Base-by-base conservation (phyloP, 2,329 filamentous ascomycete species). In the Hypoxylon sp. region DNA sequence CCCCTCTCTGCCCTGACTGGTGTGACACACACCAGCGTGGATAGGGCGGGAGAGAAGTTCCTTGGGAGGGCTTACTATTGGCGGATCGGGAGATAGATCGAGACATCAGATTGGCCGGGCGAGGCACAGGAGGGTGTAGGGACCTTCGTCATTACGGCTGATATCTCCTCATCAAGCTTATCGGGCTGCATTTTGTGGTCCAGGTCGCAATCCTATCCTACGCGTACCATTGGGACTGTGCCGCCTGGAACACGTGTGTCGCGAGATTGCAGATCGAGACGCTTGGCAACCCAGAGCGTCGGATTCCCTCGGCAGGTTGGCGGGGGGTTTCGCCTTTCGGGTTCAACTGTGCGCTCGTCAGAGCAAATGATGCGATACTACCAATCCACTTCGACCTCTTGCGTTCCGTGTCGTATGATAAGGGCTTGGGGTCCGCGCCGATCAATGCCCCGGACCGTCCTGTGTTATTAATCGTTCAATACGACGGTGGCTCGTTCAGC, bases 181-280 rank as follows among this genome's bases (percentile, higher is more conserved):
- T 66, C 70, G 29, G 65, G 60, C 67, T 68, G 65, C 67, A 70
- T 72, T 58, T 11, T 58, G 17, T n/a, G 61, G 54, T 24, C 58
- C 52, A 51, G 39, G 53, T 47, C 21, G 2, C 21, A 51, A 47
- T 69, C 59, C 50, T 55, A 56, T 62, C 37, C 62, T 52, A 63
- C 31, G 32, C 27, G 51, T 65, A 68, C 59, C 65, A 70, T 66
- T 70, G 65, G 65, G 58, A 70, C 65, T 68, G 62, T 70, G 68
- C 65, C 59, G 52, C 67, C 56, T 54, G 59, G 60, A 62, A 70
- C 70, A 72, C 70, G 70, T 72, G 70, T 72, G 70, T 70, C 62
- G 70, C 70, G 57, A 70, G 67, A 66, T 66, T 70, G 70, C 62
- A 70, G 67, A 72, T 69, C 67, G 60, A 58, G 56, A 55, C 57